Conservation (phyloP, 2,329 filamentous ascomycete genomes). For the Sphaerulina musiva region DNA sequence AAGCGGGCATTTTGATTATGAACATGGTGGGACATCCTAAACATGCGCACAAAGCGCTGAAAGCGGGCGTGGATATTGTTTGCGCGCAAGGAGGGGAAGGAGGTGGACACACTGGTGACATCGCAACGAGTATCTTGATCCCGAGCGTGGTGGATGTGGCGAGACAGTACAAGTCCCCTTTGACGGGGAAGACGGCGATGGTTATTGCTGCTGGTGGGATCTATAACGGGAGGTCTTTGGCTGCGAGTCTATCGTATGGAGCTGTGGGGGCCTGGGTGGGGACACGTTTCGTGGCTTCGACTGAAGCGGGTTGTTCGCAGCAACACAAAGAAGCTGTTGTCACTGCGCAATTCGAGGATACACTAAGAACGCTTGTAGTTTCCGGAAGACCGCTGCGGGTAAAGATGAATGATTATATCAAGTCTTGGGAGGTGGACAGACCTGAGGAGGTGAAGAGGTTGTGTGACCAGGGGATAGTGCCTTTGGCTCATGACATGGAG, state of each 20-base stretch:
- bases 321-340: conserved; percentile 82
- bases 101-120: conserved; percentile 84
- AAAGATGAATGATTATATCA: conserved; percentile 76
- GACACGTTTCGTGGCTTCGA: conserved; percentile 78
- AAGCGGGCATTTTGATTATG: conserved; percentile 78
- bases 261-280: conserved; percentile 90
- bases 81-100: conserved; percentile 92
- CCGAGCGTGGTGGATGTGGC: conserved; percentile 84
- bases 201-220: conserved; percentile 89
- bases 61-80: conserved; percentile 80
- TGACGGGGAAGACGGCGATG: conserved; percentile 64
- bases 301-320: conserved; percentile 72
- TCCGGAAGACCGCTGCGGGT: conserved; percentile 75
- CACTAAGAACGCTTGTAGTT: conserved; percentile 73
- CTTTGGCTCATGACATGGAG: conserved; percentile 68
- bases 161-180: conserved; percentile 59
- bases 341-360: conserved; percentile 69
- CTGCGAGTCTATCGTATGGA: conserved; percentile 77
- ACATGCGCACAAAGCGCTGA: conserved; percentile 82
- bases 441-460: conserved; percentile 69
- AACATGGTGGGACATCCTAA: conserved; percentile 95
- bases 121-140: conserved; percentile 78
- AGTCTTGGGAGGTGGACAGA: conserved; percentile 64
- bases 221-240: conserved; percentile 72
- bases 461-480: conserved; percentile 70